Evolutionary conservation across 495 filamentous ascomycete genomes (phyloP).

Genomic region (Podospora sp.): DNA sequence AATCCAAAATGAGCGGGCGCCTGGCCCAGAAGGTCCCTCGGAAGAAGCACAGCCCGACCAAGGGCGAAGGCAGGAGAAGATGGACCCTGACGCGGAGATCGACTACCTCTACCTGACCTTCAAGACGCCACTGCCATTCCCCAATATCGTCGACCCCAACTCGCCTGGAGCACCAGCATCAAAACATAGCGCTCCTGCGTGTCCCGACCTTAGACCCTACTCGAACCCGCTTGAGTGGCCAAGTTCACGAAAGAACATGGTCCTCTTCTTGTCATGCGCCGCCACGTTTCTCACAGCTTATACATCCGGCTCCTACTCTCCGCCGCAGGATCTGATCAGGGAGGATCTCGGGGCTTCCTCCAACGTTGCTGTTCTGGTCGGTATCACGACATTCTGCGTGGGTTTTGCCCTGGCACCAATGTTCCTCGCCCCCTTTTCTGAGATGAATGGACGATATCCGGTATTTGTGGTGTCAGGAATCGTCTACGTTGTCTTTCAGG

Average conservation of each 20-base stretch:
- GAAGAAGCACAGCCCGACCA: not conserved
- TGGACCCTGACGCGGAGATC: conserved; percentile 43
- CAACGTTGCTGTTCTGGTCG: conserved; percentile 66
- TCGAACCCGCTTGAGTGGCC: conserved; percentile 78
- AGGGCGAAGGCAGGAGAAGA: not conserved
- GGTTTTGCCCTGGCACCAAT: conserved; percentile 89
- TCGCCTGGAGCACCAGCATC: conserved; percentile 19
- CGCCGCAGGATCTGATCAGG: conserved; percentile 63
- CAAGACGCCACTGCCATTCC: conserved; percentile 64
- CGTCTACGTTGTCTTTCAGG: conserved; percentile 66
- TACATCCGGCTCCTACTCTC: conserved; percentile 78
- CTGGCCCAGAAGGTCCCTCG: not conserved
- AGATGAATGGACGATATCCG: conserved; percentile 80
- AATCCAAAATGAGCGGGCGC: not conserved
- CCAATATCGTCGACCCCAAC: conserved; percentile 48
- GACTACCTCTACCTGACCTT: conserved; percentile 73
- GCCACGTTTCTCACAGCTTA: conserved; percentile 81
- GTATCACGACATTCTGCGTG: conserved; percentile 78
- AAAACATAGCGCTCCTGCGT: conserved; percentile 44
- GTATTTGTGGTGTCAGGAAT: conserved; percentile 77
- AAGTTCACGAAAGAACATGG: conserved; percentile 64
- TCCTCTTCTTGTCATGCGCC: conserved; percentile 72
- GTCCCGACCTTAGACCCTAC: conserved; percentile 69
- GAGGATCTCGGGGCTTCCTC: conserved; percentile 63
- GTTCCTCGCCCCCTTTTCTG: conserved; percentile 86